Percentiles rank a stretch among this genome's conserved stretches.
Conservation (phyloP, 1,284 basidiomycete species). For the Marasmius fiardii region DNA sequence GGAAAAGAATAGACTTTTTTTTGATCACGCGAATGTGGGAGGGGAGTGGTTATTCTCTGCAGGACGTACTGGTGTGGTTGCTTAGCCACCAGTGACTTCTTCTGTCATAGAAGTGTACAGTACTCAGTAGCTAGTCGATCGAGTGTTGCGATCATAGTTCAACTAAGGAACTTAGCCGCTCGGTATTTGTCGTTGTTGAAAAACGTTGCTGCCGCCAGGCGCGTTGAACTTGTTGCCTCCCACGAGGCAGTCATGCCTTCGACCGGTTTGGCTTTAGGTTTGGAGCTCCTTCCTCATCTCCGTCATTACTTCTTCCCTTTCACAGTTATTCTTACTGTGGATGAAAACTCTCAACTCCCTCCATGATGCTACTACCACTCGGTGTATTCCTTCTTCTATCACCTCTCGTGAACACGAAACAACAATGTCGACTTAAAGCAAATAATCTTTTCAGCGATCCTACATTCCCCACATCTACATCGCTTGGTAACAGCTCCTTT, state of each 20-base stretch:
- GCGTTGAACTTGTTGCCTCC: background rate
- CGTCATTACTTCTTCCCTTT: background rate
- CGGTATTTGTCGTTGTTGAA: background rate
- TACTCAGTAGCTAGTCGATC: no score
- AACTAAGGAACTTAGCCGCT: background rate
- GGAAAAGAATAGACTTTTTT: background rate
- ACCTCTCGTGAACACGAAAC: slow-evolving; percentile 1
- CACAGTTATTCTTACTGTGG: background rate
- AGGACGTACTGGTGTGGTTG: background rate
- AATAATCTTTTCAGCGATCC: slow-evolving; percentile 12
- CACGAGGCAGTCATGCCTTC: background rate
- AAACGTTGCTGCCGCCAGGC: background rate
- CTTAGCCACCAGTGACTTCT: background rate
- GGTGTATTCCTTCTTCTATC: slow-evolving; percentile 6
- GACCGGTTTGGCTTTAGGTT: background rate
- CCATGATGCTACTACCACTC: slow-evolving; percentile 5
- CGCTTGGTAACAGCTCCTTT: slow-evolving; percentile 9
- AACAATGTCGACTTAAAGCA: slow-evolving; percentile 23
- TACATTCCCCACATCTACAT: slow-evolving; percentile 5
- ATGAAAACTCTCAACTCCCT: background rate
- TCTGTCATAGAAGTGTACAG: no score
- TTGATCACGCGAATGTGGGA: background rate
- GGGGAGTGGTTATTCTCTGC: background rate
- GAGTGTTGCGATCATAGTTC: background rate
- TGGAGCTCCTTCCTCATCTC: background rate